phyloP scores from a whole-genome alignment of 2,329 filamentous ascomycete genomes.

The Pseudocercospora pini-densiflorae region DNA sequence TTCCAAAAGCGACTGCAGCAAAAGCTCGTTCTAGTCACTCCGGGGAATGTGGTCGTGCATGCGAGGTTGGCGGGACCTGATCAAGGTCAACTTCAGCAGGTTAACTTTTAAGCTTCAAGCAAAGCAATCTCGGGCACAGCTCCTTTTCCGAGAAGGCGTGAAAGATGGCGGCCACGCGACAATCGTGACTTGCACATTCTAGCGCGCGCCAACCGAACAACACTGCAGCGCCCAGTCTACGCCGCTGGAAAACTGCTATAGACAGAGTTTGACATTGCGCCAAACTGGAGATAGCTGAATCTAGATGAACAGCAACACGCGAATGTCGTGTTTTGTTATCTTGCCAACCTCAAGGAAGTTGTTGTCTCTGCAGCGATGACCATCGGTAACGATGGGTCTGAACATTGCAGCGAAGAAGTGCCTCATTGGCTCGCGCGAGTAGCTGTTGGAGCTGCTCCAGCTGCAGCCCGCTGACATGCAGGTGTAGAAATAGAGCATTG shows the following conservation, averaged over 20 bases:
- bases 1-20: not conserved
- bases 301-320: not conserved
- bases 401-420: not conserved
- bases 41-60: constrained; percentile 9
- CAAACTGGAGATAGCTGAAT: not conserved
- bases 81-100: not conserved
- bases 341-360: not conserved
- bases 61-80: not conserved
- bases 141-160: constrained; percentile 13
- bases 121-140: constrained; percentile 16
- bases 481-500: not conserved
- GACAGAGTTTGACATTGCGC: not conserved
- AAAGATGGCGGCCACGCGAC: constrained; percentile 22
- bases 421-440: not conserved
- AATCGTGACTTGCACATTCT: constrained; percentile 19
- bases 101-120: constrained; percentile 17
- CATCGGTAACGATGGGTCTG: not conserved
- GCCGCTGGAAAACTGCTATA: constrained; percentile 5
- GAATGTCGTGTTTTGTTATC: not conserved
- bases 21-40: not conserved
- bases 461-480: constrained; percentile 5
- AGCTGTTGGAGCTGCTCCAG: not conserved
- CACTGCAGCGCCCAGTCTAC: constrained; percentile 12
- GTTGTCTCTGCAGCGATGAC: not conserved
- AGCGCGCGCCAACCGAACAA: constrained; percentile 19